A percentile compares a stretch with the other conserved stretches of the same genome.
Conservation (phyloP, 129 eudicot species). For the Lactuca sativa region DNA sequence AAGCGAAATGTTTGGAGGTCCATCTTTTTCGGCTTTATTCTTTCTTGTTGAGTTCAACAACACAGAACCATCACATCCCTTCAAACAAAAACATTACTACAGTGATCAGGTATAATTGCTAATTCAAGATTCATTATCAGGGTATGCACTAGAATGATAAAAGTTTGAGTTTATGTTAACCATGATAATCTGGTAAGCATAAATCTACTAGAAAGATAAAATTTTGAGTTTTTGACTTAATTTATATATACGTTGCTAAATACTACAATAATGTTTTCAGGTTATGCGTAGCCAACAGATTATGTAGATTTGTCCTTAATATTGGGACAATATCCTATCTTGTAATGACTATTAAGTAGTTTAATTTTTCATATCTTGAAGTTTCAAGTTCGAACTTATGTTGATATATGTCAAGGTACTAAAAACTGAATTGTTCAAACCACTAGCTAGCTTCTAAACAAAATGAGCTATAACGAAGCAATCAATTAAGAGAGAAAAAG, state of each 20-base stretch:
- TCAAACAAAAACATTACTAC: conserved; percentile 7
- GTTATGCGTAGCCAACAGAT: neutral
- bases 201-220: neutral
- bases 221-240: no score
- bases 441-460: neutral
- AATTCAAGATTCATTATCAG: neutral
- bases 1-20: conserved; percentile 47
- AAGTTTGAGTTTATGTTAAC: neutral
- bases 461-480: neutral
- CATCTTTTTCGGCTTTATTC: conserved; percentile 49
- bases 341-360: neutral
- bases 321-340: neutral
- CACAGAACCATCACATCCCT: conserved; percentile 58
- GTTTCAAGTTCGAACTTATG: neutral
- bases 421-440: neutral
- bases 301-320: neutral
- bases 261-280: neutral
- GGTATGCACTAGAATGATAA: neutral
- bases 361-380: neutral
- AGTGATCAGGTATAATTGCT: conserved; percentile 1
- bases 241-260: neutral
- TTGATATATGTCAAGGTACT: neutral
- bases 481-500: neutral
- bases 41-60: conserved; percentile 38
- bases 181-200: neutral